A percentile compares a stretch with the other conserved stretches of the same genome.
Evolutionary conservation across 768 basidiomycete species (phyloP).

Genomic region (Pseudohyphozyma bogoriensis): DNA sequence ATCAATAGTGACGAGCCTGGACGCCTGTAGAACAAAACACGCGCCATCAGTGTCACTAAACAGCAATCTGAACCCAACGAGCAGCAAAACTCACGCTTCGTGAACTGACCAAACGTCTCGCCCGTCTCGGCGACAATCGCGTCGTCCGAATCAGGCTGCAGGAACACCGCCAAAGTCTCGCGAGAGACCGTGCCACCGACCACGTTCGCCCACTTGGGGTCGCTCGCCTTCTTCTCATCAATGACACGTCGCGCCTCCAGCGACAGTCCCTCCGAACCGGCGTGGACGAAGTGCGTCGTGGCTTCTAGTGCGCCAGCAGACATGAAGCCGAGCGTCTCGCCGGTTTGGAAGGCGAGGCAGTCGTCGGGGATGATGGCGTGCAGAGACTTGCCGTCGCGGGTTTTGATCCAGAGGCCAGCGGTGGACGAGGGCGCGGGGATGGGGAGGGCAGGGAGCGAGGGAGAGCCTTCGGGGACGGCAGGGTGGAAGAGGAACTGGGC

Average conservation of each 20-base stretch:
- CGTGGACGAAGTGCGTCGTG: slow-evolving; percentile 87
- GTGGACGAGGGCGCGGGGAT: slow-evolving; percentile 59
- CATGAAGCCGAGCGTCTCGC: slow-evolving; percentile 84
- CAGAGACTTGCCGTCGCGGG: slow-evolving; percentile 62
- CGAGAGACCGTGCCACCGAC: slow-evolving; percentile 50
- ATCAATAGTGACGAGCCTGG: no score
- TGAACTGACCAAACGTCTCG: slow-evolving; percentile 83
- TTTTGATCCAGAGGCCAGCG: slow-evolving; percentile 85
- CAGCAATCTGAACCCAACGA: no score
- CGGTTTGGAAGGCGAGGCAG: slow-evolving; percentile 90
- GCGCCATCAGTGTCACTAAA: no score
- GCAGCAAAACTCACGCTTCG: slow-evolving; percentile 60
- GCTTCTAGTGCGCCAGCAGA: slow-evolving; percentile 71
- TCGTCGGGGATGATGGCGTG: slow-evolving; percentile 74
- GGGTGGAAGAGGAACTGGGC: slow-evolving; percentile 68
- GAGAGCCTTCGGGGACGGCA: slow-evolving; percentile 30
- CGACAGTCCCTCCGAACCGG: slow-evolving; percentile 44
- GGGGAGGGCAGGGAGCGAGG: slow-evolving; percentile 40
- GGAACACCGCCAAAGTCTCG: slow-evolving; percentile 56
- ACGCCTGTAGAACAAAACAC: no score
- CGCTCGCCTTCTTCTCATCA: slow-evolving; percentile 16
- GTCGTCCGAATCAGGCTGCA: slow-evolving; percentile 47
- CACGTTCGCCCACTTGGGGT: slow-evolving; percentile 18
- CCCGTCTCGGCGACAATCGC: slow-evolving; percentile 54
- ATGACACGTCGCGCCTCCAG: slow-evolving; percentile 33